phyloP scores from a whole-genome alignment of 345 rosid genomes.

The Aquilaria malaccensis region DNA sequence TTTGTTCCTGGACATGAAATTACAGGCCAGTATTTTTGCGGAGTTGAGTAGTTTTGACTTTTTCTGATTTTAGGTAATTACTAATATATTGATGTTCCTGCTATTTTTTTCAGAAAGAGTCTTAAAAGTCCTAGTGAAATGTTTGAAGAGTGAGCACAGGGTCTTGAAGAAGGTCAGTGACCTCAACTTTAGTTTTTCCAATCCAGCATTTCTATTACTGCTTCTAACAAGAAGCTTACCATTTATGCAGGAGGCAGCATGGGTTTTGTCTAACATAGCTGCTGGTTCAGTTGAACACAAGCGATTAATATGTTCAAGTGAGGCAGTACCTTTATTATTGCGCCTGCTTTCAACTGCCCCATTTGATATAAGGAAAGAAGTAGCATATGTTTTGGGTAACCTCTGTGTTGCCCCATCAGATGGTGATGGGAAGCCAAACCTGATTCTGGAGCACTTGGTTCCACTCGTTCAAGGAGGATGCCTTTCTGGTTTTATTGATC shows the following conservation, averaged over 20 bases:
- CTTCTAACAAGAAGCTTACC: conserved; percentile 6
- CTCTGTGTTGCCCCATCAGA: conserved; percentile 85
- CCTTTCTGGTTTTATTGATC: conserved; percentile 73
- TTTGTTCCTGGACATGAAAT: conserved; percentile 58
- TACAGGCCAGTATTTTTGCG: conserved; percentile 44
- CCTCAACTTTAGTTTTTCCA: background rate
- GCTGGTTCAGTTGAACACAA: conserved; percentile 90
- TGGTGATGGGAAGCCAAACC: conserved; percentile 51
- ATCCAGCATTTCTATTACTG: background rate
- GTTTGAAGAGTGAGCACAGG: conserved; percentile 86
- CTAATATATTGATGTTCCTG: conserved; percentile 11
- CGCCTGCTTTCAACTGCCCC: conserved; percentile 73
- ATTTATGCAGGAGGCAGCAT: conserved; percentile 73
- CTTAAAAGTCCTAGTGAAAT: conserved; percentile 61
- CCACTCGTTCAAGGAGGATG: conserved; percentile 74
- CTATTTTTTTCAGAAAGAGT: conserved; percentile 42
- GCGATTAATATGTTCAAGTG: conserved; percentile 59
- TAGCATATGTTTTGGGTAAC: conserved; percentile 84
- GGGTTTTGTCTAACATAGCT: conserved; percentile 95
- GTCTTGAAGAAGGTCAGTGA: conserved; percentile 79
- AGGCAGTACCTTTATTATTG: conserved; percentile 57
- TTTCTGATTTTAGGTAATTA: conserved; percentile 1
- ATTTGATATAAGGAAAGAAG: conserved; percentile 85
- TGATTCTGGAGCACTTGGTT: conserved; percentile 66
- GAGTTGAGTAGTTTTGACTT: conserved; percentile 9